A percentile compares a stretch with the other conserved stretches of the same genome.
These are phyloP conservation scores for Vavraia culicis DNA, from an alignment of 371 early-diverging fungal genomes.

Conservation along the genomic window DNA sequence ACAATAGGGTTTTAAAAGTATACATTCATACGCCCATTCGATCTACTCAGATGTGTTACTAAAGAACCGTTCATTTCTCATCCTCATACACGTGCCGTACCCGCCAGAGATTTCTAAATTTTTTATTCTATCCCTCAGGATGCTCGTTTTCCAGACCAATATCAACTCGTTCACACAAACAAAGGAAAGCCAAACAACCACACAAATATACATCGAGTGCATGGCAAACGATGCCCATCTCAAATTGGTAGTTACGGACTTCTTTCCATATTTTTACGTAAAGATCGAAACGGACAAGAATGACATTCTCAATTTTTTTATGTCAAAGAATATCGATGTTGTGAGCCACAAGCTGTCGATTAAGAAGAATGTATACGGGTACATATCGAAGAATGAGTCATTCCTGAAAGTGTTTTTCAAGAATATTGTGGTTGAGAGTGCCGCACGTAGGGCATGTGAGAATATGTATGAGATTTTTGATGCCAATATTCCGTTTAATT, in stretches of 20 bases:
- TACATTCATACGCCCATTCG: too few species aligned
- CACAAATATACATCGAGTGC: too few species aligned
- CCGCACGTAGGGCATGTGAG: constrained; percentile 42
- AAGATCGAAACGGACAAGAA: constrained; percentile 40
- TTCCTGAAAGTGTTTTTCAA: constrained; percentile 45
- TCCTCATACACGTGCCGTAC: too few species aligned
- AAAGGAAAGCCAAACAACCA: too few species aligned
- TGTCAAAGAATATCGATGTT: constrained; percentile 46
- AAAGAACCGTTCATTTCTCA: too few species aligned
- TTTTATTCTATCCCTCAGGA: too few species aligned
- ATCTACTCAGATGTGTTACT: too few species aligned
- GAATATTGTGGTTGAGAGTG: constrained; percentile 37
- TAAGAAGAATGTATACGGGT: constrained; percentile 58
- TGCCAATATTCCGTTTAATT: constrained; percentile 61
- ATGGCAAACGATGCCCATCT: too few species aligned
- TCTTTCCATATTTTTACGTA: constrained; percentile 77
- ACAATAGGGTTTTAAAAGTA: too few species aligned
- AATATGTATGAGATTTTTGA: constrained; percentile 51
- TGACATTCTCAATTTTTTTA: constrained; percentile 52
- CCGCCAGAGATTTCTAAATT: too few species aligned
- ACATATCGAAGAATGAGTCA: constrained; percentile 19
- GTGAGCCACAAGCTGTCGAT: constrained; percentile 50
- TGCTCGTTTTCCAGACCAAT: too few species aligned
- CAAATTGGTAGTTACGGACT: constrained; percentile 51
- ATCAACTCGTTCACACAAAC: too few species aligned